Percentiles rank a stretch among this genome's conserved stretches.
Conservation (phyloP, 2,329 filamentous ascomycete species). For the Hypoxylon sp. region DNA sequence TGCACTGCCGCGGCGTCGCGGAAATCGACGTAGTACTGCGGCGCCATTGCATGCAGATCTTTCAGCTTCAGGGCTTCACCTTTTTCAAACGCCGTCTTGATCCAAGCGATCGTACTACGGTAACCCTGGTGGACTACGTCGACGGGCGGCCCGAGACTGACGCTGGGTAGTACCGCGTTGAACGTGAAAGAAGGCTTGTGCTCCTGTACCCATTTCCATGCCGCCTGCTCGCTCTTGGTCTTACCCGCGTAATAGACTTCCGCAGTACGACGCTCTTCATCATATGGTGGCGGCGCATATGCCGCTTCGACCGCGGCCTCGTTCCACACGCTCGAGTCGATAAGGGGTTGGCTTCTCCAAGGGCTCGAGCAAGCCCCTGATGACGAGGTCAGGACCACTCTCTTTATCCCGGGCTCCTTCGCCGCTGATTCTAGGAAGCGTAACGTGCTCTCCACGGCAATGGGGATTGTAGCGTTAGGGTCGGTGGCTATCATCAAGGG, state of each 20-base stretch:
- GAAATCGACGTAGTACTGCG: conserved; percentile 62
- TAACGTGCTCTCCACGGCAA: conserved; percentile 27
- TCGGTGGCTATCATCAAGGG: conserved; percentile 35
- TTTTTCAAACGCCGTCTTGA: conserved; percentile 34
- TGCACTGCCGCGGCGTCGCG: conserved; percentile 66
- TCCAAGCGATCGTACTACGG: conserved; percentile 25
- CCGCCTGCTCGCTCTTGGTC: conserved; percentile 40
- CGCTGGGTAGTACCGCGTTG: conserved; percentile 45
- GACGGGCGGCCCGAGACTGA: conserved; percentile 44
- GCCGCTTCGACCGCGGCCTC: conserved; percentile 35
- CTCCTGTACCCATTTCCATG: conserved; percentile 43
- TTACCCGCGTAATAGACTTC: conserved; percentile 45
- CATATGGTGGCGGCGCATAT: conserved; percentile 38
- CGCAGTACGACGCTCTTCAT: conserved; percentile 11
- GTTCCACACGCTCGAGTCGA: conserved; percentile 44
- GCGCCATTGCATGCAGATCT: conserved; percentile 5
- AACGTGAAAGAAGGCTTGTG: conserved; percentile 39
- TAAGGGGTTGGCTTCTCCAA: conserved; percentile 29
- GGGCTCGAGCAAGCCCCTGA: conserved; percentile 32
- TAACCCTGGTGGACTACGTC: conserved; percentile 39
- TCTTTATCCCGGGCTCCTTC: conserved; percentile 38
- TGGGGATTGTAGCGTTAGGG: conserved; percentile 37
- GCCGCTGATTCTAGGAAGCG: conserved; percentile 37
- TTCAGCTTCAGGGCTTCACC: conserved; percentile 19
- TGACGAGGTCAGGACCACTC: conserved; percentile 46